phyloP scores from a whole-genome alignment of 2,329 filamentous ascomycete species.

The Trichoderma harzianum region DNA sequence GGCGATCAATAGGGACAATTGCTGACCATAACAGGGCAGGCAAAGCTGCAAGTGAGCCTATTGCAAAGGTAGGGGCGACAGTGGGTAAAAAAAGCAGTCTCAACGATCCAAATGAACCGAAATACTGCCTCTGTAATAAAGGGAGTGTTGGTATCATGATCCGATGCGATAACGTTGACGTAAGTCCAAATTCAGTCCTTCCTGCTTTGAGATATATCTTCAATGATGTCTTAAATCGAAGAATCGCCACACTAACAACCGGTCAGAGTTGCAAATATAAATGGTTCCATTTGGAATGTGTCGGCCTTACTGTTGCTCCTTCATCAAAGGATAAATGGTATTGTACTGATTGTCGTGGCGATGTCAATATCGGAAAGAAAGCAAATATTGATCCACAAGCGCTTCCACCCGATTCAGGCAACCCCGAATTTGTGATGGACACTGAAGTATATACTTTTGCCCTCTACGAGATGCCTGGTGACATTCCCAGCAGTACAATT shows the following conservation, averaged over 20 bases:
- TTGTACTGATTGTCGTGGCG: neutral
- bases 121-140: neutral
- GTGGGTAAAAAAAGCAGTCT: too few species aligned
- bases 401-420: slow-evolving; percentile 86
- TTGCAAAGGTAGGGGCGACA: too few species aligned
- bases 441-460: slow-evolving; percentile 66
- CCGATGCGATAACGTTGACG: neutral
- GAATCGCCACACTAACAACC: rapidly evolving
- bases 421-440: slow-evolving; percentile 91
- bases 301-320: neutral
- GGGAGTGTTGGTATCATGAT: neutral
- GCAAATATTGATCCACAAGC: neutral
- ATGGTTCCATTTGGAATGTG: neutral
- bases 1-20: too few species aligned
- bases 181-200: neutral
- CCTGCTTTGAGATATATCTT: neutral
- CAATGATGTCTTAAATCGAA: neutral
- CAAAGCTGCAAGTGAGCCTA: too few species aligned
- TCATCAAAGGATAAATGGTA: neutral
- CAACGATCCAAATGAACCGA: too few species aligned
- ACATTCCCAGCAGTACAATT: neutral
- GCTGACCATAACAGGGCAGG: too few species aligned
- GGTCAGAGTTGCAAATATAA: neutral
- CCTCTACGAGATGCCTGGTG: neutral
- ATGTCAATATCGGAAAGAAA: neutral